Evolutionary conservation across 345 rosid species (phyloP).

Genomic region (Acer saccharum): DNA sequence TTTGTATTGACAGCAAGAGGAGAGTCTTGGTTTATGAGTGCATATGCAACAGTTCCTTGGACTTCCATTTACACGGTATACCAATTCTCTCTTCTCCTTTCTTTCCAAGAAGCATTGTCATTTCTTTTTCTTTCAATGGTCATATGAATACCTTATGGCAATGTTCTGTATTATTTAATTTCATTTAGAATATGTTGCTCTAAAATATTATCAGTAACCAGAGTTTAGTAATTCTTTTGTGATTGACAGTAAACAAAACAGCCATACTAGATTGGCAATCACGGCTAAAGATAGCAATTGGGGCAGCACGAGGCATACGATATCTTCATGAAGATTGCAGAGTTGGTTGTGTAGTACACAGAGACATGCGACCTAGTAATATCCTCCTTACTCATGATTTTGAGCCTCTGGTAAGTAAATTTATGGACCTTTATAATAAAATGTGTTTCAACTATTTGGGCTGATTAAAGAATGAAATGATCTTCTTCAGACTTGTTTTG

Average conservation of each 20-base stretch:
- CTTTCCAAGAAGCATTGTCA: background rate
- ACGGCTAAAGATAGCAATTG: slow-evolving; percentile 64
- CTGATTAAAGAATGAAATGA: background rate
- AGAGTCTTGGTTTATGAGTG: slow-evolving; percentile 71
- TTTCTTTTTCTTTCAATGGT: background rate
- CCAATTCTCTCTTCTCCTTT: background rate
- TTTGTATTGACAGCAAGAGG: slow-evolving; percentile 52
- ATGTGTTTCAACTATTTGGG: background rate
- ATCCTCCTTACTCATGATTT: slow-evolving; percentile 78
- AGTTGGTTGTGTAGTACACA: slow-evolving; percentile 72
- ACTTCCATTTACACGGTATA: slow-evolving; percentile 70
- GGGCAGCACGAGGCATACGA: slow-evolving; percentile 68
- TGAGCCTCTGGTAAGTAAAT: slow-evolving; percentile 57
- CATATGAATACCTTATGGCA: background rate
- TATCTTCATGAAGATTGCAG: slow-evolving; percentile 87
- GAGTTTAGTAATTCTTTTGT: slow-evolving; percentile 8
- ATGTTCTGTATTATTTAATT: background rate
- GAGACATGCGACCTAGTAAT: slow-evolving; percentile 62
- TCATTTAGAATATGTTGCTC: background rate
- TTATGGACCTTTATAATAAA: background rate
- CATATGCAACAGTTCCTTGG: slow-evolving; percentile 74
- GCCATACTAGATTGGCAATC: slow-evolving; percentile 53
- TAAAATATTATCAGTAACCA: background rate
- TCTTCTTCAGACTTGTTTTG: background rate
- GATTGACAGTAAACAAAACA: slow-evolving; percentile 45